These are phyloP conservation scores for Macadamia tetraphylla DNA, from an alignment of 164 flowering plant species.

Conservation along the genomic window DNA sequence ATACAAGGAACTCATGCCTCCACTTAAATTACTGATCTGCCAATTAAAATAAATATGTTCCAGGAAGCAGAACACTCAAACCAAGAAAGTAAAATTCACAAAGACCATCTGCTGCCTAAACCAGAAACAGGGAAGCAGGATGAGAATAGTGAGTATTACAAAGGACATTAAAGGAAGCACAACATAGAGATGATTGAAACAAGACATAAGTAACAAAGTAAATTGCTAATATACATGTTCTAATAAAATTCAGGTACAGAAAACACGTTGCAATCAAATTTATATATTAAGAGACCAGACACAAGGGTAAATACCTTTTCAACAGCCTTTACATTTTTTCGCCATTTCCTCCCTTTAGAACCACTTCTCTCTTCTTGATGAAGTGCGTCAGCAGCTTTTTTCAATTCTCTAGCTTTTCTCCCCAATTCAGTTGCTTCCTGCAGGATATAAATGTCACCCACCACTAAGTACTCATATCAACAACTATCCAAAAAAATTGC, in stretches of 20 bases:
- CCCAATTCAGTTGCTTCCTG: constrained; percentile 98
- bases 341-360: constrained; percentile 92
- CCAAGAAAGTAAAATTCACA: neutral
- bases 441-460: constrained; percentile 9
- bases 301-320: constrained; percentile 56
- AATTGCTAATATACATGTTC: too few relatives aligned
- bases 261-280: too few relatives aligned
- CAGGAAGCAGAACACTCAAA: neutral
- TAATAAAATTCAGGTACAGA: too few relatives aligned
- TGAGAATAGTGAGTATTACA: too few relatives aligned
- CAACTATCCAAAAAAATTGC: neutral
- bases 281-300: neutral
- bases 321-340: constrained; percentile 90
- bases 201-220: too few relatives aligned
- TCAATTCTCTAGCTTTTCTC: constrained; percentile 87
- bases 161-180: too few relatives aligned
- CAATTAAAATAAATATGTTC: too few relatives aligned
- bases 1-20: too few relatives aligned
- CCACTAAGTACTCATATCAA: constrained; percentile 8
- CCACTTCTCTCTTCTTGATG: constrained; percentile 97
- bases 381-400: constrained; percentile 90
- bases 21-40: neutral
- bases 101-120: too few relatives aligned
- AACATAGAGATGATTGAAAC: too few relatives aligned
- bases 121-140: too few relatives aligned